Evolutionary conservation across 306 rosid species (phyloP).

Genomic region (Pyrus pyrifolia): DNA sequence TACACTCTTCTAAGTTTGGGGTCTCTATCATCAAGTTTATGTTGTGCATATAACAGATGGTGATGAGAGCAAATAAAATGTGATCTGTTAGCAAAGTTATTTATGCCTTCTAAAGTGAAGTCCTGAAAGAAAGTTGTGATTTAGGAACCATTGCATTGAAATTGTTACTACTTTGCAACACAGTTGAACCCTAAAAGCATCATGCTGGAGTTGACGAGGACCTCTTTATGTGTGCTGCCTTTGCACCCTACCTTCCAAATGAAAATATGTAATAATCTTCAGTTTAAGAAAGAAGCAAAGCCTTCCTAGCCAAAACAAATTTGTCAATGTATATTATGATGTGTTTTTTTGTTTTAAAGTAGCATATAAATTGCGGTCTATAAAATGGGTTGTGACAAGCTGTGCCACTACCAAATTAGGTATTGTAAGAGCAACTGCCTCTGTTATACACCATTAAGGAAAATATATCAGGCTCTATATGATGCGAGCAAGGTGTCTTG

Average conservation of each 20-base stretch:
- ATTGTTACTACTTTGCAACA: neutral
- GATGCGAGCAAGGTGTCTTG: neutral
- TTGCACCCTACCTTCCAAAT: neutral
- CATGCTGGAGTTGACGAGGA: neutral
- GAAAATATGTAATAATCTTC: neutral
- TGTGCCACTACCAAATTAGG: neutral
- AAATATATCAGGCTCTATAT: neutral
- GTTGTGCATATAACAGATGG: neutral
- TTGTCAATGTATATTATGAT: neutral
- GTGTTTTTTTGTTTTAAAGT: neutral
- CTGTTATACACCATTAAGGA: neutral
- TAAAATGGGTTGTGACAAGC: neutral
- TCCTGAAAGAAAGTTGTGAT: neutral
- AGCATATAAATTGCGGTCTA: neutral
- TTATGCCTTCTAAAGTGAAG: neutral
- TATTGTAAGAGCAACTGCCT: neutral
- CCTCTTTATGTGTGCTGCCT: neutral
- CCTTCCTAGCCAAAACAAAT: neutral
- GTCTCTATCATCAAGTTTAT: neutral
- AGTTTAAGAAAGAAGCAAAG: neutral
- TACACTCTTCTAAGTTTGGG: neutral
- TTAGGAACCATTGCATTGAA: neutral
- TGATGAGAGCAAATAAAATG: neutral
- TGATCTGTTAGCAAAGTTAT: neutral
- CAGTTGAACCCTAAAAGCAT: neutral